phyloP scores from a whole-genome alignment of 225 moss, liverwort and hornwort genomes.

The Takakia lepidozioides region DNA sequence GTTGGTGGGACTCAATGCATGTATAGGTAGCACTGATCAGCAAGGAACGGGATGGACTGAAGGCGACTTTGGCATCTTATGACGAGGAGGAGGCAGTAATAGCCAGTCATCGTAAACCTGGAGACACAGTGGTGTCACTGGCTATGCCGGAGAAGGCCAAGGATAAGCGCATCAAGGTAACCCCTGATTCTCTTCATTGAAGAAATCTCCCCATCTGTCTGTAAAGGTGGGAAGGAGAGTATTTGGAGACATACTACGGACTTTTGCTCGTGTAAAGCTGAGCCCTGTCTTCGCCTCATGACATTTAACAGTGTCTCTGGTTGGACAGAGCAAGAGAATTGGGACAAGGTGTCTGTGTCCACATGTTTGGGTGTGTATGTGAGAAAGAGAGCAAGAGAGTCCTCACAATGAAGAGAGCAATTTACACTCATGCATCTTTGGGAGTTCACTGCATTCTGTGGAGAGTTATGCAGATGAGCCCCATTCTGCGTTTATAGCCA shows the following conservation, averaged over 20 bases:
- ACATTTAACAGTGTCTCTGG: not conserved
- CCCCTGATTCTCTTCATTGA: not conserved
- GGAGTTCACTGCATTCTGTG: no score
- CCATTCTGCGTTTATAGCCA: no score
- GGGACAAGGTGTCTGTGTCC: conserved; percentile 2
- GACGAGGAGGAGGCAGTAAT: conserved; percentile 90
- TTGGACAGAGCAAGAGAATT: conserved; percentile 4
- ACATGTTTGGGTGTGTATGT: no score
- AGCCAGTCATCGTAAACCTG: conserved; percentile 73
- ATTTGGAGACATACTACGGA: not conserved
- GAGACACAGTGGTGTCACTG: conserved; percentile 50
- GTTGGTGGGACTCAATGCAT: conserved; percentile 2
- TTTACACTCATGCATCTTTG: no score
- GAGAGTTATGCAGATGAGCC: no score
- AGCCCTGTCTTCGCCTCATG: conserved; percentile 1
- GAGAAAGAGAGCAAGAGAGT: no score
- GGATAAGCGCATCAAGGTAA: conserved; percentile 80
- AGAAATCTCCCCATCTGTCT: no score
- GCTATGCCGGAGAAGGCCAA: conserved; percentile 75
- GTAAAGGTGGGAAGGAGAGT: no score
- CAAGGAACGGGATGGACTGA: conserved; percentile 77
- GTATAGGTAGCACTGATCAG: conserved; percentile 56
- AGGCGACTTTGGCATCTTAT: conserved; percentile 78
- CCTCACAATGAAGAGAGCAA: no score
- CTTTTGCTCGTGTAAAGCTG: conserved; percentile 1